Evolutionary conservation across 2,329 filamentous ascomycete species (phyloP).

Genomic region (Elsinoe fawcettii): DNA sequence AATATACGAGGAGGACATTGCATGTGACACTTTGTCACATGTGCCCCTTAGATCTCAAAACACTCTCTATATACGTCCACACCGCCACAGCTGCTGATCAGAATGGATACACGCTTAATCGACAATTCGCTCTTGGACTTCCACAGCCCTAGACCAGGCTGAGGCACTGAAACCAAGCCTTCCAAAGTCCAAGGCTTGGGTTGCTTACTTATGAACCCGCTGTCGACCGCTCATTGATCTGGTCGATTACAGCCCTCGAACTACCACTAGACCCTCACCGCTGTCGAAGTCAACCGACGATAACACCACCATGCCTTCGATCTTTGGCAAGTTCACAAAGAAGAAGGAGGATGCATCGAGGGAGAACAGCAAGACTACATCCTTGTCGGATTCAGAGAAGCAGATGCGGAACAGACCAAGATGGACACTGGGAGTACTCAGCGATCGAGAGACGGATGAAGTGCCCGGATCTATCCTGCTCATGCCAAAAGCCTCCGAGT

Average conservation of each 20-base stretch:
- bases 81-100: neutral
- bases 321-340: neutral
- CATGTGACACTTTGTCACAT: neutral
- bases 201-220: neutral
- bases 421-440: constrained; percentile 72
- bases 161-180: neutral
- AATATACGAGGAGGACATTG: neutral
- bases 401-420: constrained; percentile 25
- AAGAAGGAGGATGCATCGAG: neutral
- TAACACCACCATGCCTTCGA: neutral
- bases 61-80: neutral
- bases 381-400: neutral
- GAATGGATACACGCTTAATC: neutral
- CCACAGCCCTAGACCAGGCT: neutral
- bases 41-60: neutral
- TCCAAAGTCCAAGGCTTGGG: neutral
- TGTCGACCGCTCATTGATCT: too few relatives aligned
- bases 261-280: too few relatives aligned
- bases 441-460: constrained; percentile 72
- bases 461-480: constrained; percentile 66
- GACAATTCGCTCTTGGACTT: neutral
- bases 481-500: constrained; percentile 47
- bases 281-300: too few relatives aligned
- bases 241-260: too few relatives aligned
- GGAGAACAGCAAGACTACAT: neutral